phyloP scores from a whole-genome alignment of 1,139 yeast genomes.

The Taiozyma sp. region DNA sequence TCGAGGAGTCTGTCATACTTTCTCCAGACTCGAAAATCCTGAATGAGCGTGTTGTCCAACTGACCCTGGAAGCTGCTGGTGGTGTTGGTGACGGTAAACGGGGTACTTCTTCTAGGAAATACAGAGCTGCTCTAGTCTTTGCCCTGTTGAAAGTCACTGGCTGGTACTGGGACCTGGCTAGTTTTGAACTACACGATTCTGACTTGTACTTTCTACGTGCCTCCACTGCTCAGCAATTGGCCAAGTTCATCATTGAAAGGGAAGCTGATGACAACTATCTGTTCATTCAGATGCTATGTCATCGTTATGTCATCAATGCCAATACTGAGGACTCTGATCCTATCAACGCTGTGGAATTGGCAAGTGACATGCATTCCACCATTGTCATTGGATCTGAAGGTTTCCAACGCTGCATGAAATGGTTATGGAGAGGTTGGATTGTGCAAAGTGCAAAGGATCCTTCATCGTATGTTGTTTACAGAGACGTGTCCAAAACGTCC shows the following conservation, averaged over 20 bases:
- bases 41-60: constrained; percentile 50
- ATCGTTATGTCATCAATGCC: constrained; percentile 62
- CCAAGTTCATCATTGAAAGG: constrained; percentile 62
- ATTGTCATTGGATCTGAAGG: constrained; percentile 75
- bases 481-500: constrained; percentile 51
- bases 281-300: constrained; percentile 75
- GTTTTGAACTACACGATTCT: constrained; percentile 62
- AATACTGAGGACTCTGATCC: constrained; percentile 63
- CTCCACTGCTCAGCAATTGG: constrained; percentile 66
- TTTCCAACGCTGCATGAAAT: constrained; percentile 78
- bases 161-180: constrained; percentile 69
- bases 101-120: constrained; percentile 56
- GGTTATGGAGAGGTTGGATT: constrained; percentile 96
- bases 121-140: constrained; percentile 64
- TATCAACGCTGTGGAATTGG: constrained; percentile 71
- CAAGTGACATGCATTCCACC: constrained; percentile 83
- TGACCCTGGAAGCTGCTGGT: constrained; percentile 76
- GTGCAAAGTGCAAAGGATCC: constrained; percentile 73
- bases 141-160: constrained; percentile 69
- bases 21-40: constrained; percentile 60
- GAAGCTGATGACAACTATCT: constrained; percentile 56
- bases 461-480: constrained; percentile 60
- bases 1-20: constrained; percentile 45
- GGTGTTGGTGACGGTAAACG: constrained; percentile 61
- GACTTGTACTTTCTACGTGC: constrained; percentile 59